Evolutionary conservation across 805 yeast genomes (phyloP).

Genomic region (Vanderwaltozyma yarrowii): DNA sequence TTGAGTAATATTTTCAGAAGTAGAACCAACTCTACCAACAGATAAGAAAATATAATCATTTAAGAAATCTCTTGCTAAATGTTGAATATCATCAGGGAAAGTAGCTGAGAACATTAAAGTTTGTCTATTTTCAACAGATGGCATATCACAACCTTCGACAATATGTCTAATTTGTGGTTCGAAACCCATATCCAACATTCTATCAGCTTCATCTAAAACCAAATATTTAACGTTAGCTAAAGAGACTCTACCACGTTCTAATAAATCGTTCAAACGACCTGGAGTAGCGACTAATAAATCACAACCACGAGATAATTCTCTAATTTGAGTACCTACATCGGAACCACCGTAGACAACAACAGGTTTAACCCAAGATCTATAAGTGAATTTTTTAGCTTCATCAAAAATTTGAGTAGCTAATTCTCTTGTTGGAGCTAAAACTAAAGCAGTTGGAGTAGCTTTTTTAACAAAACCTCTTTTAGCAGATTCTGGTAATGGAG

Average conservation of each 20-base stretch:
- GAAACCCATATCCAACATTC: slow-evolving; percentile 99
- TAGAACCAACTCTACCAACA: slow-evolving; percentile 98
- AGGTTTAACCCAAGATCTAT: slow-evolving; percentile 90
- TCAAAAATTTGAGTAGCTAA: slow-evolving; percentile 91
- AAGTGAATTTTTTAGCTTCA: slow-evolving; percentile 93
- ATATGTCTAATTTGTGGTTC: slow-evolving; percentile 99
- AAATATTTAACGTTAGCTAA: slow-evolving; percentile 82
- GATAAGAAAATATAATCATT: slow-evolving; percentile 91
- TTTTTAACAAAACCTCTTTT: slow-evolving; percentile 45
- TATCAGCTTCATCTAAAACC: slow-evolving; percentile 97
- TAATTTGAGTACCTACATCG: slow-evolving; percentile 77
- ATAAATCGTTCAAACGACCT: slow-evolving; percentile 93
- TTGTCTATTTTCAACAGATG: slow-evolving; percentile 81
- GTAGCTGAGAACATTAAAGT: slow-evolving; percentile 98
- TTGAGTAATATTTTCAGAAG: slow-evolving; percentile 97
- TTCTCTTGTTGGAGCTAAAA: slow-evolving; percentile 99
- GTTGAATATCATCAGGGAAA: slow-evolving; percentile 96
- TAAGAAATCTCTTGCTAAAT: slow-evolving; percentile 94
- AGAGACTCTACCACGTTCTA: slow-evolving; percentile 91
- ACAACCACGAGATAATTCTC: slow-evolving; percentile 86
- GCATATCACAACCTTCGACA: slow-evolving; percentile 98
- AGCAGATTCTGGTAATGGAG: slow-evolving; percentile 37
- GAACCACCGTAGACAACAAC: slow-evolving; percentile 99
- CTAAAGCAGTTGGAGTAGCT: slow-evolving; percentile 89
- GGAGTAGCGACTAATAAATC: slow-evolving; percentile 97